Evolutionary conservation across 768 basidiomycete species (phyloP).

Genomic region (Lactarius quietus): DNA sequence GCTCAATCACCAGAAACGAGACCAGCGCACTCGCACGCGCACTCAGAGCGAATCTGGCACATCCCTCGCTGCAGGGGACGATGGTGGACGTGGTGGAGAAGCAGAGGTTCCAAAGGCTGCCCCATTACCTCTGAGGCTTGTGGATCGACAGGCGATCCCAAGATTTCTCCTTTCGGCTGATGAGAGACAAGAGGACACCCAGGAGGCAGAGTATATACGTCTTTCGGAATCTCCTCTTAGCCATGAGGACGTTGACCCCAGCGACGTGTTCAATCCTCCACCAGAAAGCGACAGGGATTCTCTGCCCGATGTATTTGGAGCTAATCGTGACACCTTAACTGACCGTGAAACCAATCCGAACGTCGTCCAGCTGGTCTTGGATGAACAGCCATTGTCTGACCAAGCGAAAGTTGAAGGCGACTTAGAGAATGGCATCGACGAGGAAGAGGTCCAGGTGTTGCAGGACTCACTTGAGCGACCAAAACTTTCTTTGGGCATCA

Average conservation of each 20-base stretch:
- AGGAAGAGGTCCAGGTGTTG: constrained; percentile 35
- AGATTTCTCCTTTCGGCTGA: constrained; percentile 25
- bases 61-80: constrained; percentile 25
- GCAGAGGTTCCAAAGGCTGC: constrained; percentile 30
- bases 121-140: constrained; percentile 50
- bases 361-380: constrained; percentile 51
- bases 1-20: constrained; percentile 56
- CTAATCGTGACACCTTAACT: constrained; percentile 61
- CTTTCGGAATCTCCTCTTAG: constrained; percentile 26
- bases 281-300: constrained; percentile 43
- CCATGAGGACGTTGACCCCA: constrained; percentile 36
- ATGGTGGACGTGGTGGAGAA: constrained; percentile 28
- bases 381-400: constrained; percentile 38
- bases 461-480: constrained; percentile 31
- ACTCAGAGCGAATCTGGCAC: constrained; percentile 1
- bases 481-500: constrained; percentile 37
- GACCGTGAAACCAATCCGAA: constrained; percentile 41
- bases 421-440: constrained; percentile 41
- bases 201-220: constrained; percentile 12
- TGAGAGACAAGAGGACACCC: constrained; percentile 27
- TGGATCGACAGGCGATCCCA: constrained; percentile 38
- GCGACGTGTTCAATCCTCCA: constrained; percentile 40
- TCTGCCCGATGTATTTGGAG: constrained; percentile 59
- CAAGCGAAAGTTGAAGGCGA: constrained; percentile 32
- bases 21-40: constrained; percentile 18